Base-by-base conservation (phyloP, 2,329 filamentous ascomycete genomes). In the Colletotrichum australisinense region DNA sequence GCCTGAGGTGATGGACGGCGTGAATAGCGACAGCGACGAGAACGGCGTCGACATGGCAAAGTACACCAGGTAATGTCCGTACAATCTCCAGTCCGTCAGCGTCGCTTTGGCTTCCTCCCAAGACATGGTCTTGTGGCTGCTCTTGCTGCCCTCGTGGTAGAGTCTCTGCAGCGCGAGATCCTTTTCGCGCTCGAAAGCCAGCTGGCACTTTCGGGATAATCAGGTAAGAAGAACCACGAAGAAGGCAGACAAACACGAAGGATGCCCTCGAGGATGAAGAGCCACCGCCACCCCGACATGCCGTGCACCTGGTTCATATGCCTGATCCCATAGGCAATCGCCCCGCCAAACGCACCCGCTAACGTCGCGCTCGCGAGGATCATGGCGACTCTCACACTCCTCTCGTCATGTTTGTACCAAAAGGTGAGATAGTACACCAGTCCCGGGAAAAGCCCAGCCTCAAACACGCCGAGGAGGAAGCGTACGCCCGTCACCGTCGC, bases 71-170 rank as follows among this genome's bases (percentile, higher is more conserved):
- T 93, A 93, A 69, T 91, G 87, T 1, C 91, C 92, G 77, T 94
- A 95, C 71, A 95, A 86, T 1, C 89, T 89, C 81, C 91, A 88
- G 76, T 91, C 92, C 72, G 89, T 91, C 5, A 91, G 84, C 76
- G 91, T 94, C 24, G 90, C 87, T 78, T 91, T 93, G 84, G 91
- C 93, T 76, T 95, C 93, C 28, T 83, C 85, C 81, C 93, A 90
- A 1, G 88, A 93, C 77, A 91, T 89, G 74, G 85, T 87, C 16
- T 90, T 88, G 76, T 94, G 91, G 1, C 86, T 83, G 82, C 91
- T 90, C 76, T 88, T 86, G 76, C 85, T 85, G 46, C 87, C 87
- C 73, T 88, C 86, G 42, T 84, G 76, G 38, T 79, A 79, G n/a
- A 89, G 77, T 2, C 87, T 82, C 22, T 79, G 80, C 4, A 82